Evolutionary conservation across 2,329 filamentous ascomycete species (phyloP), one percentile per base, ranked within the genome.

Genomic region (Fusarium praegraminearum): DNA sequence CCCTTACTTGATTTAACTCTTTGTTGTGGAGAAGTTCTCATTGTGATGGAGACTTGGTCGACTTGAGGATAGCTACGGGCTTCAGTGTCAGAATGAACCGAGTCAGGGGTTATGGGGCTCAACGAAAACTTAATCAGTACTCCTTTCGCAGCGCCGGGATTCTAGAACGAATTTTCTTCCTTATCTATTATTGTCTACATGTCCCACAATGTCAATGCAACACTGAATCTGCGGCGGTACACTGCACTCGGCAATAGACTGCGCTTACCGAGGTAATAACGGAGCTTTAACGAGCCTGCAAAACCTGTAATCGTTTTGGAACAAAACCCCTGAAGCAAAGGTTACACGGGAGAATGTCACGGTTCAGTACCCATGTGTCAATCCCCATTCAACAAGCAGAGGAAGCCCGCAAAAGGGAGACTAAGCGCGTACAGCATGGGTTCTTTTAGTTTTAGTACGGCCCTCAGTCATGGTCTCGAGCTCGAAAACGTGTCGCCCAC

Each of bases 401-500:
- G 2, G 12, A n/a, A 51, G 13, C 9, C 35, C 8, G 15, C 18
- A 28, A n/a, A 36, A 28, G n/a, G 2, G 18, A 28, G 24, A 40
- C 43, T 35, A 32, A 26, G 22, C n/a, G 15, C 33, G 13, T 20
- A 44, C 36, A 49, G 28, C 20, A 45, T 22, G 28, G 20, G 7
- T 8, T 12, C 28, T 51, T 51, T 20, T 32, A 46, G 53, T 35
- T 51, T 20, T 46, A 46, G 53, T 35, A 41, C n/a, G 38, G 18
- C 12, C 3, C 7, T 47, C 33, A 33, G 45, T 15, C 33, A 57
- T 64, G 32, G 38, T 22, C 61, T 41, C 18, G 24, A 33, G 53
- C 35, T 28, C 26, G 33, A 33, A 30, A 65, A 65, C 54, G 62
- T 65, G 54, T 44, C 43, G 43, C 36, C 62, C 62, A 65, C 62